Conservation (phyloP, 305 asterid genomes). For the Fraxinus baroniana region DNA sequence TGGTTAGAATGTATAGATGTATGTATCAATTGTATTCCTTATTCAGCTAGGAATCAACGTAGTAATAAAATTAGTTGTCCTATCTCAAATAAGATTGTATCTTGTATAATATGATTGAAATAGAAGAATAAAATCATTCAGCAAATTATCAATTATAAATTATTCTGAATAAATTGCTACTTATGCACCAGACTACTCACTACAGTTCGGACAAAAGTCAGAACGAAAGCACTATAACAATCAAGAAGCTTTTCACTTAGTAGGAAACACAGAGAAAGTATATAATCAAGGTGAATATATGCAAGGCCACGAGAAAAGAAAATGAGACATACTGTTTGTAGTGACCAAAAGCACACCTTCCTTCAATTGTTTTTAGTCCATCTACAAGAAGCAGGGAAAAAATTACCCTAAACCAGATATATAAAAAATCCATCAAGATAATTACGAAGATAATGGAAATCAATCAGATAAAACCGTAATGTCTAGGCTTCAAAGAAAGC, state of each 20-base stretch:
- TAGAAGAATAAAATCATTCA: background rate
- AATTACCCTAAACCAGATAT: background rate
- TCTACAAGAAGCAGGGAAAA: slow-evolving; percentile 39
- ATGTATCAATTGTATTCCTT: background rate
- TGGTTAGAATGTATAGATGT: background rate
- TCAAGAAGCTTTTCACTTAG: background rate
- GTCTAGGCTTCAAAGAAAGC: background rate
- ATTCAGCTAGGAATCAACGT: background rate
- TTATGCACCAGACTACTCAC: background rate
- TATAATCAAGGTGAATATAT: background rate
- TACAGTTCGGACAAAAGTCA: background rate
- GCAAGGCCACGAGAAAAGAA: background rate
- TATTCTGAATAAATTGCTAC: background rate
- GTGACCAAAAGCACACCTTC: slow-evolving; percentile 78
- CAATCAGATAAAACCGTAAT: background rate
- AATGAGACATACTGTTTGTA: slow-evolving; percentile 48
- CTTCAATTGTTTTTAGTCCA: slow-evolving; percentile 76
- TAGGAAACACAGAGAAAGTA: background rate
- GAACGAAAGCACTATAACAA: background rate
- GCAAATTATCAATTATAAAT: background rate
- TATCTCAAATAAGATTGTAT: background rate
- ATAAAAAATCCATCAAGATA: background rate
- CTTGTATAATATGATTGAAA: background rate
- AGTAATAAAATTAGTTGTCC: background rate
- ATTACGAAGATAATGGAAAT: background rate